phyloP scores from a whole-genome alignment of 2,329 filamentous ascomycete genomes.

The Neofusicoccum laricinum region DNA sequence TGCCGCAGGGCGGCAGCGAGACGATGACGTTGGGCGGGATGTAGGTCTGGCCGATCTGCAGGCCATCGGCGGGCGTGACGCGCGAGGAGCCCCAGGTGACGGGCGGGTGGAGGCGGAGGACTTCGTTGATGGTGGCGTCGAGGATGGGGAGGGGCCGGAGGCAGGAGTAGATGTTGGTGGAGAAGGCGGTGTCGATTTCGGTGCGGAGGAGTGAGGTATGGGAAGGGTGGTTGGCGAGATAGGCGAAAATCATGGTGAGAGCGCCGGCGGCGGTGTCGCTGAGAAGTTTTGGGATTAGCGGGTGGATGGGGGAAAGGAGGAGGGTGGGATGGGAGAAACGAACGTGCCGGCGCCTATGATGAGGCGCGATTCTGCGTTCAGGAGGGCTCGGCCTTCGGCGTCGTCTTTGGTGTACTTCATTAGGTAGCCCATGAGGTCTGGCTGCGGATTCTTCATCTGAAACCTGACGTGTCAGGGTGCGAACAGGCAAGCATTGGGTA shows the following conservation, averaged over 20 bases:
- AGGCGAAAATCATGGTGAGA: conserved; percentile 9
- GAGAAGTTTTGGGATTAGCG: neutral
- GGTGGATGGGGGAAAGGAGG: neutral
- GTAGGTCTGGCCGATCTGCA: conserved; percentile 32
- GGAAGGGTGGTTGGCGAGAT: conserved; percentile 24
- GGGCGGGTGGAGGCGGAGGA: conserved; percentile 41
- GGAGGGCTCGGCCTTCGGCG: conserved; percentile 21
- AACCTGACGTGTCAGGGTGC: neutral
- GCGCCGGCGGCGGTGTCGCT: conserved; percentile 3
- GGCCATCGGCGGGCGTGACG: conserved; percentile 38
- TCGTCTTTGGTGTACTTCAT: conserved; percentile 23
- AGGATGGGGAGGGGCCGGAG: conserved; percentile 25
- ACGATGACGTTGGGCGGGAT: conserved; percentile 31
- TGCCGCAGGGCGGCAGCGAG: conserved; percentile 20
- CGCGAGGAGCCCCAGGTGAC: conserved; percentile 37
- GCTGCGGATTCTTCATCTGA: conserved; percentile 19
- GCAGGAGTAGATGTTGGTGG: conserved; percentile 11
- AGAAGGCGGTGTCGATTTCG: conserved; percentile 25
- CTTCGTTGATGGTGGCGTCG: conserved; percentile 43
- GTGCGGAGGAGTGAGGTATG: conserved; percentile 23
- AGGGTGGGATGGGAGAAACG: neutral
- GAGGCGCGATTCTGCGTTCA: conserved; percentile 31
- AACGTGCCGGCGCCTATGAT: conserved; percentile 29
- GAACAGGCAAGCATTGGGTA: neutral
- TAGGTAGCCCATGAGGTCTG: conserved; percentile 26